phyloP scores from a whole-genome alignment of 768 basidiomycete species.

The Pleurotus sapidus region DNA sequence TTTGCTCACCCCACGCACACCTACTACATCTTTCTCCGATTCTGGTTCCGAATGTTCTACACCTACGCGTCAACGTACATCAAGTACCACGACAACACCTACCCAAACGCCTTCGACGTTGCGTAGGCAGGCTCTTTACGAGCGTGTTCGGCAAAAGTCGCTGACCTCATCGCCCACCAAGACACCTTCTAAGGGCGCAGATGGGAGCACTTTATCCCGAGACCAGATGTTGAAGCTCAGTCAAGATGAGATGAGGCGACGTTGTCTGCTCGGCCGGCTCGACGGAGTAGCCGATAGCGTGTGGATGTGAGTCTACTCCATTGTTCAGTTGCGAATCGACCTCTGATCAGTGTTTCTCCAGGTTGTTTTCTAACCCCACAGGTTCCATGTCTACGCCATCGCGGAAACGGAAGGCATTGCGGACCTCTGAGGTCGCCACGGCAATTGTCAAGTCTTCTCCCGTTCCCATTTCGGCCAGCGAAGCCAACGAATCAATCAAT shows the following conservation, averaged over 20 bases:
- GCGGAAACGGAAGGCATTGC: slow-evolving; percentile 72
- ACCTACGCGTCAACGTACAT: slow-evolving; percentile 60
- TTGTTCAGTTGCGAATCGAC: not conserved
- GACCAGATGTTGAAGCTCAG: slow-evolving; percentile 69
- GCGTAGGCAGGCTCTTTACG: slow-evolving; percentile 76
- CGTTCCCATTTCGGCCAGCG: slow-evolving; percentile 73
- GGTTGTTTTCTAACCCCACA: slow-evolving; percentile 71
- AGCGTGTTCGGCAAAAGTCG: slow-evolving; percentile 74
- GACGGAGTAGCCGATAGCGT: slow-evolving; percentile 82
- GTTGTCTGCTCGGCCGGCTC: slow-evolving; percentile 75
- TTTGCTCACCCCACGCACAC: slow-evolving; percentile 45
- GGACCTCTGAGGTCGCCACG: slow-evolving; percentile 58
- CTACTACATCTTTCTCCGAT: slow-evolving; percentile 29
- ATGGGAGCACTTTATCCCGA: slow-evolving; percentile 49
- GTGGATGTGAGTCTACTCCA: slow-evolving; percentile 64
- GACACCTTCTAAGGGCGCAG: slow-evolving; percentile 47
- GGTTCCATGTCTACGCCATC: slow-evolving; percentile 49
- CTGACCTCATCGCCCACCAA: slow-evolving; percentile 68
- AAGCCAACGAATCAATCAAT: slow-evolving; percentile 71
- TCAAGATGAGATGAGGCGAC: slow-evolving; percentile 75
- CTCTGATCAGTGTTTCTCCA: slow-evolving; percentile 19
- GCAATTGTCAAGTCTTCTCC: slow-evolving; percentile 80
- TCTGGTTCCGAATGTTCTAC: slow-evolving; percentile 53
- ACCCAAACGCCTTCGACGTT: slow-evolving; percentile 67
- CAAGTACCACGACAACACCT: slow-evolving; percentile 52